Evolutionary conservation across 1,284 basidiomycete species (phyloP), one percentile per base, ranked within the genome.

Genomic region (Jaminaea rosea): DNA sequence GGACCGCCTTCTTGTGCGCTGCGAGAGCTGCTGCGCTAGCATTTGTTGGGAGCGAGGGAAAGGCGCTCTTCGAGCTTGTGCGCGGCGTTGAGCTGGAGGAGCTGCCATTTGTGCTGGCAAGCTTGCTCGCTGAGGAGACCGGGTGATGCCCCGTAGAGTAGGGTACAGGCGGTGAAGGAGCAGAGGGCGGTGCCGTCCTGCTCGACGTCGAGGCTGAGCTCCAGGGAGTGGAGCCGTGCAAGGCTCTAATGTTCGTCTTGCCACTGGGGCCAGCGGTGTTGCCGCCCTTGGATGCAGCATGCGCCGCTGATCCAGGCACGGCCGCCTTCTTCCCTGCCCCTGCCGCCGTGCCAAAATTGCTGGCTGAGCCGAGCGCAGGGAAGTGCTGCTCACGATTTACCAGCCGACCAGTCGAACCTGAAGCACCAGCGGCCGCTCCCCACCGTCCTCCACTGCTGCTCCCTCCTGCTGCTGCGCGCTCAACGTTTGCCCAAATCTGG

Each of bases 401-500:
- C 55, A 2, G 55, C 55, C 1, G 60, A 2, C 56, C 58, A 1
- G 58, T 60, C 0, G 55, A 54, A 1, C 60, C 48, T 8, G 54
- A 56, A 21, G 26, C 29, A 27, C 26, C 31, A 21, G 54, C 42
- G 28, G 4, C 29, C 19, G n/a, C 26, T 24, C 8, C 36, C 29
- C 26, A 28, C 24, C 13, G 31, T 15, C n/a, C 19, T 8, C 23
- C 23, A 13, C n/a, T 24, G 17, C 19, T 17, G 10, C 34, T 24
- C 17, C 50, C 49, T 27, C 26, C 26, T 3, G 79, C 79, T 1
- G 88, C 90, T 0, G 88, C 90, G 50, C 82, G 82, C 19, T 88
- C 90, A 34, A 94, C 90, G 23, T 88, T 83, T 61, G 88, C 88
- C 84, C 82, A 89, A 0, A 94, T 81, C 55, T 83, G 80, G 45